A percentile compares a stretch with the other conserved stretches of the same genome.
Conservation (phyloP, 2,329 filamentous ascomycete genomes). For the Aspergillus bombycis region DNA sequence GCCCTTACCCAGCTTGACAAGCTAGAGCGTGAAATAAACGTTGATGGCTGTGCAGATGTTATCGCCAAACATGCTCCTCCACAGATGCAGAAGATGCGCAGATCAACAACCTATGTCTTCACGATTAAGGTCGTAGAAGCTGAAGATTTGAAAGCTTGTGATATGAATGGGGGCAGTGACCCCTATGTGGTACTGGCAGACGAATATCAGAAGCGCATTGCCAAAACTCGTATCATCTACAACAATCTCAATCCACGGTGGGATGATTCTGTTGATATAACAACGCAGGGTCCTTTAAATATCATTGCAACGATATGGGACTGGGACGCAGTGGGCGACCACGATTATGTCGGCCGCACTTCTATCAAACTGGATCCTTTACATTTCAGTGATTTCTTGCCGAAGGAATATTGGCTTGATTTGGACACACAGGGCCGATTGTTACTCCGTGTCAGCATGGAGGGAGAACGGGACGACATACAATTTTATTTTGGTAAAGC, state of each 20-base stretch:
- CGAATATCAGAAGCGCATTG: conserved; percentile 94
- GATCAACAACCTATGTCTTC: conserved; percentile 89
- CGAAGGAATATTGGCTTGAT: conserved; percentile 96
- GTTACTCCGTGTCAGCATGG: conserved; percentile 93
- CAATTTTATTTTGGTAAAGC: conserved; percentile 98
- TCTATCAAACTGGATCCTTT: conserved; percentile 97
- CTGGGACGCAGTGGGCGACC: conserved; percentile 94
- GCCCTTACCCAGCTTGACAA: conserved; percentile 90
- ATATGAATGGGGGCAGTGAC: conserved; percentile 90
- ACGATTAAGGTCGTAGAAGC: conserved; percentile 98
- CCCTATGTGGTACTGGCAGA: conserved; percentile 96
- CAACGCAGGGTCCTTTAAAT: conserved; percentile 86
- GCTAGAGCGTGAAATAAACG: conserved; percentile 85
- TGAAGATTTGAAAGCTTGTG: conserved; percentile 97
- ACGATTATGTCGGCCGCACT: conserved; percentile 96
- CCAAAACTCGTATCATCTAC: conserved; percentile 91
- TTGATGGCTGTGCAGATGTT: conserved; percentile 84
- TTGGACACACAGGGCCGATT: conserved; percentile 92
- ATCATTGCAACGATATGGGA: conserved; percentile 98
- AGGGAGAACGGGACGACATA: conserved; percentile 96
- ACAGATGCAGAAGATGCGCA: conserved; percentile 66
- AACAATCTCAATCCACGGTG: conserved; percentile 89
- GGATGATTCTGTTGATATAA: conserved; percentile 97
- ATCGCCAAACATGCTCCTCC: conserved; percentile 75
- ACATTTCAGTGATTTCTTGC: conserved; percentile 94